Percentiles rank a stretch among this genome's conserved stretches.
These are phyloP conservation scores for Xerocomus brunneocitrinus DNA, from an alignment of 768 basidiomycete genomes.

Conservation along the genomic window DNA sequence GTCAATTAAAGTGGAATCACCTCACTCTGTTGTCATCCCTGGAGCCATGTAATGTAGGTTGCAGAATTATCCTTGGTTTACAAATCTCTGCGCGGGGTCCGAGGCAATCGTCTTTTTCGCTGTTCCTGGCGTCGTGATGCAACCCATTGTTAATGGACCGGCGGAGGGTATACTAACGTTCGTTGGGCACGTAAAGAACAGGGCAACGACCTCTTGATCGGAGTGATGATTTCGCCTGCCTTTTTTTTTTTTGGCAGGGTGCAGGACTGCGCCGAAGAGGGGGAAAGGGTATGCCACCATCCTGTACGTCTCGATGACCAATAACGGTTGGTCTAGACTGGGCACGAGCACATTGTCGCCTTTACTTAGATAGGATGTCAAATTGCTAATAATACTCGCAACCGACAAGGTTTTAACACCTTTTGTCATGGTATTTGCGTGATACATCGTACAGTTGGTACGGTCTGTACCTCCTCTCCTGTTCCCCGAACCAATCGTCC, in stretches of 20 bases:
- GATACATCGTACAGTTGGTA: conserved; percentile 7
- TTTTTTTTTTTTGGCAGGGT: background rate
- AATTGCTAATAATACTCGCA: conserved; percentile 10
- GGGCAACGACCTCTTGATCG: background rate
- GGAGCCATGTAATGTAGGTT: background rate
- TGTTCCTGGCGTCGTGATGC: conserved; percentile 27
- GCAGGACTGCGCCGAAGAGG: no score
- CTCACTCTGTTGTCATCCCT: conserved; percentile 20
- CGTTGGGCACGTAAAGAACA: conserved; percentile 9
- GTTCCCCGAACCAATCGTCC: background rate
- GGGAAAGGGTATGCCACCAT: no score
- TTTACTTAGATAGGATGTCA: conserved; percentile 8
- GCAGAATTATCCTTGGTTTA: background rate
- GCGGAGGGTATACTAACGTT: conserved; percentile 11
- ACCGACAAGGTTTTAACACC: conserved; percentile 1
- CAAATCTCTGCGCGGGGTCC: conserved; percentile 27
- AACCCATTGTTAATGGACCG: conserved; percentile 15
- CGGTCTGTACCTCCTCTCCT: background rate
- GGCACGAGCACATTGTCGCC: background rate
- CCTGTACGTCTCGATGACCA: background rate
- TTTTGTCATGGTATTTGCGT: conserved; percentile 11
- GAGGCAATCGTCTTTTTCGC: conserved; percentile 21
- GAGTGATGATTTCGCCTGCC: background rate
- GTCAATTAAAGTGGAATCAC: conserved; percentile 16
- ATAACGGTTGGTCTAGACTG: background rate